Evolutionary conservation across 225 moss, liverwort and hornwort species (phyloP).

Genomic region (Pleurozium schreberi): DNA sequence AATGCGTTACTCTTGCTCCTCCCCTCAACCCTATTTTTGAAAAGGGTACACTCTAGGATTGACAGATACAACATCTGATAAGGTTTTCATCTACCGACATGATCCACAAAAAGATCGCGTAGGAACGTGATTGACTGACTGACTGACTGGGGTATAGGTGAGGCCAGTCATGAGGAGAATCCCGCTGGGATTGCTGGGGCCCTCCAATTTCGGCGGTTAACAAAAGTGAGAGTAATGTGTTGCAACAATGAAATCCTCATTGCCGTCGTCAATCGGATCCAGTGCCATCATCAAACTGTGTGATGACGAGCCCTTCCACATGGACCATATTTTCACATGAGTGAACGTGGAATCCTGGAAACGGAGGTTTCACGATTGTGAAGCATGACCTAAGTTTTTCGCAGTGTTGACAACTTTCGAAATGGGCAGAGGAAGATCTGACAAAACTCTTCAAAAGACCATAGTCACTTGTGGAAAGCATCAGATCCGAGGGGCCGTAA

Average conservation of each 20-base stretch:
- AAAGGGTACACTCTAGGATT: neutral
- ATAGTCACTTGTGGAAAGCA: neutral
- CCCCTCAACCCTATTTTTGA: neutral
- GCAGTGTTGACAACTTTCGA: neutral
- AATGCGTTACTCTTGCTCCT: neutral
- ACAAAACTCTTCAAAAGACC: neutral
- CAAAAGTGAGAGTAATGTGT: neutral
- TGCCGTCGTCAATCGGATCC: neutral
- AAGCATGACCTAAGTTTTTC: neutral
- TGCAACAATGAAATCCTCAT: neutral
- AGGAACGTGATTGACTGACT: neutral
- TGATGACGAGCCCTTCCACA: neutral
- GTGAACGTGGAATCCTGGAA: neutral
- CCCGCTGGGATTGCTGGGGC: neutral
- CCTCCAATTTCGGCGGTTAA: constrained; percentile 7
- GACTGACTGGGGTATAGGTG: neutral
- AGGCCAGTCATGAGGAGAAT: neutral
- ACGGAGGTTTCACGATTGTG: neutral
- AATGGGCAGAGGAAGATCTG: neutral
- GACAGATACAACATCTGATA: neutral
- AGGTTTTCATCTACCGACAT: neutral
- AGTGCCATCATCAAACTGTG: neutral
- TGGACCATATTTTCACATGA: neutral
- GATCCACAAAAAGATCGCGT: neutral
- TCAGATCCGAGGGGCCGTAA: neutral